Base-by-base conservation (phyloP, 257 asterid genomes). In the Euphrasia confusa region DNA sequence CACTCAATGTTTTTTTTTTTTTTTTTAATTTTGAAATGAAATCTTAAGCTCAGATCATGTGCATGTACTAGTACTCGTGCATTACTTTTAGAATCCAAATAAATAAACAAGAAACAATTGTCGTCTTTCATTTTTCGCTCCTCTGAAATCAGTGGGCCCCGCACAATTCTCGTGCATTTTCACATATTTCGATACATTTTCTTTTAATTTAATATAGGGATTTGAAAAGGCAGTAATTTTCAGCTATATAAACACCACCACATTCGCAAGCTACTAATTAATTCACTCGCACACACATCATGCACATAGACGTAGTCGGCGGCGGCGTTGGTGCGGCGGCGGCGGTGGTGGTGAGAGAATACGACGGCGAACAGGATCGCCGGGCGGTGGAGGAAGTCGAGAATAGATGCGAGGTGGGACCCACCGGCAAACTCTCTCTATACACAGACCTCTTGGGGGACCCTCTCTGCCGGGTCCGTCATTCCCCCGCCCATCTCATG, bases 401-500 rank as follows among this genome's bases (percentile, higher is more conserved):
- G 70, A 80, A 80, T 45, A 64, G 74, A 48, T 92, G 97, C 55
- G 99, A 89, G 42, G 93, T 83, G 53, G 99, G 97, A 0, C 89
- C 97, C 55, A 65, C 68, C 54, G 95, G 89, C 3, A 74, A 86
- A 70, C 84, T 92, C 61, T 84, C 83, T 3, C 81, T 92, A 54
- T 86, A 74, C 81, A 92, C 99, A 30, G 86, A 92, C 72, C 90
- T 82, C 49, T 54, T 92, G 44, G 99, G 98, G 37, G 99, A 86
- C 83, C 99, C 97, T 67, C 81, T 89, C 64, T 86, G 89, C 81
- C 61, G 99, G 71, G 88, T 92, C 78, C 95, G 97, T 54, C 78
- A 92, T 67, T 88, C 99, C 47, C 96, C 99, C 13, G 79, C 80
- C 30, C 77, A 78, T 75, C 89, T 84, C 83, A 92, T 92, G 99